A percentile compares a stretch with the other conserved stretches of the same genome.
Evolutionary conservation across 768 basidiomycete genomes (phyloP).

Genomic region (Kwoniella botswanensis): DNA sequence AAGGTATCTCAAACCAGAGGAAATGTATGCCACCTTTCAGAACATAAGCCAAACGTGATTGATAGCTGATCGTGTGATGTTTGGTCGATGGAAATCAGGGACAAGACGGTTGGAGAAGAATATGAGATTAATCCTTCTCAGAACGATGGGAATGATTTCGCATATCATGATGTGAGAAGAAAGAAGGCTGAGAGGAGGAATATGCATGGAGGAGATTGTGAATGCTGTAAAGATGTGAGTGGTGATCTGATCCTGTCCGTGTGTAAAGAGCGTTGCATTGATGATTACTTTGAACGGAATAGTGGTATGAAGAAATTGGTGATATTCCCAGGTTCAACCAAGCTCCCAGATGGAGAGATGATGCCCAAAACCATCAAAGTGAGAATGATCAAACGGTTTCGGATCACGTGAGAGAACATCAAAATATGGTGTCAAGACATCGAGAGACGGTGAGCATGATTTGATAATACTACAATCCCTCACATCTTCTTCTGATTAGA

Average conservation of each 20-base stretch:
- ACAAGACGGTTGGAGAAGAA: constrained; percentile 59
- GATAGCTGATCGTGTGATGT: not conserved
- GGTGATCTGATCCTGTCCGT: not conserved
- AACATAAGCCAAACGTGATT: not conserved
- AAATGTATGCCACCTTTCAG: constrained; percentile 32
- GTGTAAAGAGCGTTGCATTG: too few relatives aligned
- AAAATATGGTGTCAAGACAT: constrained; percentile 52
- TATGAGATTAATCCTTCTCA: constrained; percentile 70
- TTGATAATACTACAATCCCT: constrained; percentile 7
- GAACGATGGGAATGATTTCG: constrained; percentile 71
- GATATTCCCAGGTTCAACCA: constrained; percentile 70
- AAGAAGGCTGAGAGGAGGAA: constrained; percentile 67
- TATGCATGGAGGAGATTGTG: constrained; percentile 79
- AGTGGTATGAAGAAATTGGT: constrained; percentile 82
- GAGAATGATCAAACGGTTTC: constrained; percentile 32
- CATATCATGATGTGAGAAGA: constrained; percentile 79
- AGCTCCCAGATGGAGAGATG: constrained; percentile 75
- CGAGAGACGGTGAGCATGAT: constrained; percentile 39
- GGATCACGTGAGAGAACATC: constrained; percentile 38
- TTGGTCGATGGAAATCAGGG: not conserved
- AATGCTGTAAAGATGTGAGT: constrained; percentile 76
- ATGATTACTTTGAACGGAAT: not conserved
- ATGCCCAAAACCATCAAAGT: constrained; percentile 53
- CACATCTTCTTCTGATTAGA: too few relatives aligned
- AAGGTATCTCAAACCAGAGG: constrained; percentile 42